These are phyloP conservation scores for Endocladia muricata DNA, from an alignment of 31 red algal species.

Conservation along the genomic window DNA sequence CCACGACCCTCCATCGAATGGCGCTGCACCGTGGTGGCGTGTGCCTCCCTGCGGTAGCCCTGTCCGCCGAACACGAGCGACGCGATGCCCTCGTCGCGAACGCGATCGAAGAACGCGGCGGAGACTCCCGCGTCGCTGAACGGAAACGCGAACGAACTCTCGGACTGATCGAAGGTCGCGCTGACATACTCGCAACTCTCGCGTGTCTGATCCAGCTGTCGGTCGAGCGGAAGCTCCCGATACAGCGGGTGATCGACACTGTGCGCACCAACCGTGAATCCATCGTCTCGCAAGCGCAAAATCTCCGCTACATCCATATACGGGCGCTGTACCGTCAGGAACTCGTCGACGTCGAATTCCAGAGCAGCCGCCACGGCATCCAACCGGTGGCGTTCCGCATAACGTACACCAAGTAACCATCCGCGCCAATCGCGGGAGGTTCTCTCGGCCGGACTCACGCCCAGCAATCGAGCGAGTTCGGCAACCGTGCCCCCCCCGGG, in stretches of 20 bases:
- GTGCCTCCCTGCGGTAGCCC: no score
- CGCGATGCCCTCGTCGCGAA: not conserved
- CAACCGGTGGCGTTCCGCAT: not conserved
- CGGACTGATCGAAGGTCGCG: not conserved
- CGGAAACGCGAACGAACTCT: not conserved
- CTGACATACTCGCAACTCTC: not conserved
- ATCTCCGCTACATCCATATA: not conserved
- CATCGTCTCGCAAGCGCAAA: not conserved
- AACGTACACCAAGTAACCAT: no score
- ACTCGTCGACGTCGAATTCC: not conserved
- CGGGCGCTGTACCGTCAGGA: not conserved
- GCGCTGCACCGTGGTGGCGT: no score
- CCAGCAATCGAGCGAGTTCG: no score
- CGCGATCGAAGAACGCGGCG: not conserved
- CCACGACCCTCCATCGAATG: no score
- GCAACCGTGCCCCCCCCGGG: no score
- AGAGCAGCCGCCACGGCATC: not conserved
- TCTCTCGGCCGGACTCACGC: no score
- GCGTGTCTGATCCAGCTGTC: not conserved
- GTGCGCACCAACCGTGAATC: not conserved
- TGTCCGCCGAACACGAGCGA: not conserved
- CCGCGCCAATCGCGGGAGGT: no score
- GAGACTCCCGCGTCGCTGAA: not conserved
- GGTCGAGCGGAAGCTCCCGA: not conserved
- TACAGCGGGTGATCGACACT: not conserved